Evolutionary conservation across 441 rosid species (phyloP).

Genomic region (Jatropha podagrica): DNA sequence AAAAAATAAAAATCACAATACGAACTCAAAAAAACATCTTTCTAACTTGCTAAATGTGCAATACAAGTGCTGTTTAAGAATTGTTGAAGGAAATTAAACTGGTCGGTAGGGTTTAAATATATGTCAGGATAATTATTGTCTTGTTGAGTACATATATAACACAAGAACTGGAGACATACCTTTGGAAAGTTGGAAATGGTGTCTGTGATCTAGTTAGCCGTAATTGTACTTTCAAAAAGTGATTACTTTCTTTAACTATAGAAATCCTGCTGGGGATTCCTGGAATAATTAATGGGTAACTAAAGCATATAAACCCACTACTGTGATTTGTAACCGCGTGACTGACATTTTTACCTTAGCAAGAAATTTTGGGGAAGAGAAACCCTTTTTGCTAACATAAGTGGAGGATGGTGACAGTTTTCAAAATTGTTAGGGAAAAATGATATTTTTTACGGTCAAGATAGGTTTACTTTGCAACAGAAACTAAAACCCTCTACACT

Average conservation of each 20-base stretch:
- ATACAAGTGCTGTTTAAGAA: no score
- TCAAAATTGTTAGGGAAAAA: conserved; percentile 23
- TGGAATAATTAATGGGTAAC: not conserved
- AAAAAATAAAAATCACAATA: no score
- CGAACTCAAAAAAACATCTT: no score
- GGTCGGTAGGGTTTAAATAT: no score
- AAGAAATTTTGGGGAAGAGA: conserved; percentile 21
- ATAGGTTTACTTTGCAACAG: conserved; percentile 13
- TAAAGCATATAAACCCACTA: not conserved
- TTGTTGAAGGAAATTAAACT: no score
- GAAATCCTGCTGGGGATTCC: not conserved
- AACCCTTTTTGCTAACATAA: conserved; percentile 19
- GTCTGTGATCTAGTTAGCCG: not conserved
- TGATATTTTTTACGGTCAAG: not conserved
- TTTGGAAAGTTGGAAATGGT: no score
- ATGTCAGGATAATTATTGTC: no score
- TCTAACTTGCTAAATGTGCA: no score
- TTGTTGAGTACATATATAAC: no score
- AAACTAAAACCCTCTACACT: conserved; percentile 13
- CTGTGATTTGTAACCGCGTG: not conserved
- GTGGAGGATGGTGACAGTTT: conserved; percentile 35
- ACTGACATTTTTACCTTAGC: conserved; percentile 24
- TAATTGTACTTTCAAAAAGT: not conserved
- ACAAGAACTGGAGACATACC: no score
- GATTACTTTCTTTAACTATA: not conserved